These are phyloP conservation scores for Cyclocybe cylindracea DNA, from an alignment of 768 basidiomycete genomes.

Conservation along the genomic window DNA sequence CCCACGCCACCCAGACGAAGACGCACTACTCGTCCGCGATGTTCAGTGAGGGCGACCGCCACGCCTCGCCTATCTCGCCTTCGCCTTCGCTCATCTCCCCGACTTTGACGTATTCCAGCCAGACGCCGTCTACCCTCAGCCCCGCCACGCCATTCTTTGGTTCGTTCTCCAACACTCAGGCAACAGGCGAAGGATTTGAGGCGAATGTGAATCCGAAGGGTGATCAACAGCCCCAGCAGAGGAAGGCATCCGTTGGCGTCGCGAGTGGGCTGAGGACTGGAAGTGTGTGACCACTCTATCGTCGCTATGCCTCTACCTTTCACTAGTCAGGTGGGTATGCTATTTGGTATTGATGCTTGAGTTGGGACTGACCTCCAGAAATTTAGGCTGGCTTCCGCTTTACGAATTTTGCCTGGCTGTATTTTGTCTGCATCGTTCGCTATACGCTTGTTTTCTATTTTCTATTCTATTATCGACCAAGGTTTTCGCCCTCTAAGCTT, in stretches of 20 bases:
- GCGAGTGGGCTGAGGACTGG: too few species aligned
- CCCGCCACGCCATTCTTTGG: conserved; percentile 74
- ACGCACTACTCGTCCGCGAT: conserved; percentile 13
- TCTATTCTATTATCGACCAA: too few species aligned
- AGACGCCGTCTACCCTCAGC: conserved; percentile 64
- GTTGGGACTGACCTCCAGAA: too few species aligned
- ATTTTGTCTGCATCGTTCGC: too few species aligned
- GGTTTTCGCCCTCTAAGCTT: too few species aligned
- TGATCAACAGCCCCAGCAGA: conserved; percentile 17
- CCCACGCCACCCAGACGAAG: conserved; percentile 17
- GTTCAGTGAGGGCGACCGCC: conserved; percentile 19
- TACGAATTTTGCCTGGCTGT: too few species aligned
- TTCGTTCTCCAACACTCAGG: conserved; percentile 42
- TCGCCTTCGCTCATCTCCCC: conserved; percentile 66
- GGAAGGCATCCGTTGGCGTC: neutral
- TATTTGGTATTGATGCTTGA: too few species aligned
- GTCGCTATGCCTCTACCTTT: too few species aligned
- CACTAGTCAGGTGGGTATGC: too few species aligned
- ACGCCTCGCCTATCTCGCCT: conserved; percentile 22
- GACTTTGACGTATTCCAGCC: conserved; percentile 68
- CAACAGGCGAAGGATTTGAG: conserved; percentile 27
- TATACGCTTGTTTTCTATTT: too few species aligned
- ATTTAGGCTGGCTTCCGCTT: too few species aligned
- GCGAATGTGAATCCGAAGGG: conserved; percentile 17
- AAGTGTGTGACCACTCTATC: too few species aligned